Evolutionary conservation across 495 filamentous ascomycete genomes (phyloP), one percentile per base, ranked within the genome.

Genomic region (Friedmanniomyces endolithicus): DNA sequence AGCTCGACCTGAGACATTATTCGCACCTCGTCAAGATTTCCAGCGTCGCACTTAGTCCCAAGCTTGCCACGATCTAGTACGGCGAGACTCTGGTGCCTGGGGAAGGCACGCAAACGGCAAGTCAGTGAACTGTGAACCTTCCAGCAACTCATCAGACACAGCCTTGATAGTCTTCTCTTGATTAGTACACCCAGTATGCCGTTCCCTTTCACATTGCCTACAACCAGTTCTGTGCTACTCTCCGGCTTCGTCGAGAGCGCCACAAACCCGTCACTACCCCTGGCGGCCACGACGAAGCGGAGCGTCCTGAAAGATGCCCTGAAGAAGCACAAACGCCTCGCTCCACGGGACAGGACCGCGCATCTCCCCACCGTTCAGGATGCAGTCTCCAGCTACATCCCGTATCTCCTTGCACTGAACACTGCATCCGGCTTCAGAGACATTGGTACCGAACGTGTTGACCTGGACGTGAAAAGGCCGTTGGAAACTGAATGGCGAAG

Each of bases 401-500:
- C 87, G 19, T 68, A 73, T 29, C 75, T 90, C 2, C 80, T 87
- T 1, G 75, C 76, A 53, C 85, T 92, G 63, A 79, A 86, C 52
- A 80, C 80, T 24, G 82, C 78, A 0, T 71, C 88, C 41, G 48
- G 45, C 22, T 48, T 35, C 47, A n/a, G 48, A 19, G 45, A 57
- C 6, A 53, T 72, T 41, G 76, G 75, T 22, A 72, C 73, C 6
- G 80, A 86, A 56, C 73, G 79, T 39, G 71, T 92, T 55, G 78
- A 85, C 56, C 72, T 92, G 17, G 76, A 78, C 17, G 74, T 81
- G 6, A 69, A 71, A 50, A 70, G 70, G 49, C 81, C 83, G 51
- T 64, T 82, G 24, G 68, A 74, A 37, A 76, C 87, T 20, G 77
- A 86, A 78, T 97, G 92, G 92, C 82, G 87, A n/a, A 74, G 85